Percentiles rank a stretch among this genome's conserved stretches.
phyloP scores from a whole-genome alignment of 306 rosid species.

The Hippophae tibetana region DNA sequence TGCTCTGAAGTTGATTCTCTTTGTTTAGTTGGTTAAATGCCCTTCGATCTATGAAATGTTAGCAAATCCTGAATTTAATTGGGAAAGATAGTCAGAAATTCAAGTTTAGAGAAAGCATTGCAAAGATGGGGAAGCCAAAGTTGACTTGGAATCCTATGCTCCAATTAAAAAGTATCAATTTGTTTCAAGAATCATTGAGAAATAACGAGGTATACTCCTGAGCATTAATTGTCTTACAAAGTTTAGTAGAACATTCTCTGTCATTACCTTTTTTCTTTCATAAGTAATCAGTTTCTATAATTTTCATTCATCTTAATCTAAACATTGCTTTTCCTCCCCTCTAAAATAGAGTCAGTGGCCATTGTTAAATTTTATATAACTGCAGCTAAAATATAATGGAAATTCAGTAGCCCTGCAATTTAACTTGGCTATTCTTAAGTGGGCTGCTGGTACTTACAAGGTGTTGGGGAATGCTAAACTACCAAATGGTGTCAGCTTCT shows the following conservation, averaged over 20 bases:
- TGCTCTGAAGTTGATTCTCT: constrained; percentile 16
- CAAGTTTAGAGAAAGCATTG: constrained; percentile 64
- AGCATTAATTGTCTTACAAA: not conserved
- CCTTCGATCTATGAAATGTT: constrained; percentile 94
- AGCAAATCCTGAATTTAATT: constrained; percentile 64
- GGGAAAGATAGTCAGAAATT: constrained; percentile 70
- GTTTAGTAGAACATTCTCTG: not conserved
- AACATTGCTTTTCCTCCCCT: not conserved
- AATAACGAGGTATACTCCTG: constrained; percentile 51
- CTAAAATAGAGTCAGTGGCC: constrained; percentile 14
- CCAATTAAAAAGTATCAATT: constrained; percentile 31
- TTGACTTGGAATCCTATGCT: constrained; percentile 61
- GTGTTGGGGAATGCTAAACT: constrained; percentile 45
- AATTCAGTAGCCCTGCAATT: constrained; percentile 58
- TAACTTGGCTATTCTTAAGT: constrained; percentile 53
- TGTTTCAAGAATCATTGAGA: constrained; percentile 69
- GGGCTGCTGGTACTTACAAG: constrained; percentile 66
- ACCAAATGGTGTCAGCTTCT: constrained; percentile 72
- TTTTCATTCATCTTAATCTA: not conserved
- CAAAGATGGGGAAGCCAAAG: constrained; percentile 34
- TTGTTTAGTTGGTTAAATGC: constrained; percentile 71
- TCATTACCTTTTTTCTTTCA: not conserved
- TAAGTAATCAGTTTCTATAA: not conserved
- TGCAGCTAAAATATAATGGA: constrained; percentile 69
- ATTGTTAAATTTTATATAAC: constrained; percentile 10